A percentile compares a stretch with the other conserved stretches of the same genome.
phyloP scores from a whole-genome alignment of 192 early-diverging fungal genomes.

The Chytriomyces hyalinus region DNA sequence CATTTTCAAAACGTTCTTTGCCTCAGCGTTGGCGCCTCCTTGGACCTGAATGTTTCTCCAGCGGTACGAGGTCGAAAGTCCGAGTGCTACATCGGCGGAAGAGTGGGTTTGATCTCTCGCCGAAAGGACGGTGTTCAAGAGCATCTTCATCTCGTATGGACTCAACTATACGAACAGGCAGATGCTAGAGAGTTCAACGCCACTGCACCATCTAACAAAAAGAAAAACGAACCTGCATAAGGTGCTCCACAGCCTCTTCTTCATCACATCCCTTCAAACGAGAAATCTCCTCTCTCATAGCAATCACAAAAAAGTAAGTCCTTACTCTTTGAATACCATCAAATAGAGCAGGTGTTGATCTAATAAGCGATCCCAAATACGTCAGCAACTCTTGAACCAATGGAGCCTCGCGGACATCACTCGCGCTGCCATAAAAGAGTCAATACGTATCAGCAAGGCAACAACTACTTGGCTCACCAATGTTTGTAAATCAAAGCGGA shows the following conservation, averaged over 20 bases:
- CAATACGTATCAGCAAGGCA: too few species aligned
- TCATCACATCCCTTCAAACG: conserved; percentile 76
- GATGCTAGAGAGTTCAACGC: background rate
- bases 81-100: conserved; percentile 23
- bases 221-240: conserved; percentile 64
- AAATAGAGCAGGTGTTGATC: conserved; percentile 70
- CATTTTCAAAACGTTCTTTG: conserved; percentile 37
- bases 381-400: conserved; percentile 85
- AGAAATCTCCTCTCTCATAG: conserved; percentile 83
- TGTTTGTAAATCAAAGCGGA: conserved; percentile 70
- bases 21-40: conserved; percentile 1
- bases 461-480: conserved; percentile 43
- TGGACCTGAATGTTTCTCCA: conserved; percentile 36
- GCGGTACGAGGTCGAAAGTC: conserved; percentile 35
- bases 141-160: conserved; percentile 79
- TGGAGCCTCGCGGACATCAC: conserved; percentile 82
- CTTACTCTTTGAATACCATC: conserved; percentile 83
- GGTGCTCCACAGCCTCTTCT: conserved; percentile 76
- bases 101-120: conserved; percentile 43
- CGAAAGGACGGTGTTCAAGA: conserved; percentile 74
- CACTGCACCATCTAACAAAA: too few species aligned
- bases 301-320: conserved; percentile 83
- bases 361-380: conserved; percentile 76
- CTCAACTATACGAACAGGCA: conserved; percentile 48
- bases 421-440: conserved; percentile 47